Conservation (phyloP, 2,329 filamentous ascomycete genomes). For the Calycina marina region DNA sequence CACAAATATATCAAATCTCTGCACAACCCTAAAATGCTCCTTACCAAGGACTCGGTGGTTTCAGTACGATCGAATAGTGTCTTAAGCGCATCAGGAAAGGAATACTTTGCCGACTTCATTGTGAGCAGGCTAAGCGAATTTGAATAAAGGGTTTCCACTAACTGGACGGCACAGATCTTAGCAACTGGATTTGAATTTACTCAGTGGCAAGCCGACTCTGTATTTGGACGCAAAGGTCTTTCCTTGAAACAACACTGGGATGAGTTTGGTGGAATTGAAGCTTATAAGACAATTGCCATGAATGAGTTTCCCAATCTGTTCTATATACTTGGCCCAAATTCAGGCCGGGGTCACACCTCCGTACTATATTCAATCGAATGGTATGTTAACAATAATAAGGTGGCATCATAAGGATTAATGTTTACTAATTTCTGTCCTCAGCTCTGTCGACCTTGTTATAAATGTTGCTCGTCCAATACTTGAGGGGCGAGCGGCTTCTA, state of each 20-base stretch:
- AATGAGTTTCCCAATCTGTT: constrained; percentile 20
- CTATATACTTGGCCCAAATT: too few species aligned
- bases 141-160: too few species aligned
- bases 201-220: constrained; percentile 23
- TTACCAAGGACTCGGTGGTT: constrained; percentile 4
- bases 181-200: constrained; percentile 21
- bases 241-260: constrained; percentile 21
- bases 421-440: too few species aligned
- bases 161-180: too few species aligned
- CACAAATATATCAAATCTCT: constrained; percentile 17
- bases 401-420: too few species aligned
- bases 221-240: constrained; percentile 18
- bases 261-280: constrained; percentile 20
- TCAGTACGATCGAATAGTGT: constrained; percentile 5
- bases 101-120: constrained; percentile 7
- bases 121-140: too few species aligned
- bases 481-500: too few species aligned
- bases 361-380: too few species aligned
- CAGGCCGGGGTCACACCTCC: too few species aligned
- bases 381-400: too few species aligned
- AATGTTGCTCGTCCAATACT: too few species aligned
- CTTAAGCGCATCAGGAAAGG: constrained; percentile 1
- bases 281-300: constrained; percentile 18
- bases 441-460: too few species aligned
- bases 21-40: constrained; percentile 2